phyloP scores from a whole-genome alignment of 1,284 basidiomycete genomes.

The Cutaneotrichosporon cavernicola region DNA sequence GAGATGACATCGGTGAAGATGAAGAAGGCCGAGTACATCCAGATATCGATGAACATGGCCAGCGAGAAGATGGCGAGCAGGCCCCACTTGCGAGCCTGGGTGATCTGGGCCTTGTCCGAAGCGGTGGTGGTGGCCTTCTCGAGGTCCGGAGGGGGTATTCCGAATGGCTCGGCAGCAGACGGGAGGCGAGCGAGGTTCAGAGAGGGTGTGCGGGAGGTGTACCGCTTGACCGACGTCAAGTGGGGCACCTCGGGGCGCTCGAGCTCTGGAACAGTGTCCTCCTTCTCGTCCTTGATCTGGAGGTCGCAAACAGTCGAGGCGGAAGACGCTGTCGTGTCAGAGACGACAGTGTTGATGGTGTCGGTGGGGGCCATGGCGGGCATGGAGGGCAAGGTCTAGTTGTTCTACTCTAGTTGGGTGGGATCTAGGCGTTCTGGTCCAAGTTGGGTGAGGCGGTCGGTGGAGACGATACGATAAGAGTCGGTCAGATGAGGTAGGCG shows the following conservation, averaged over 20 bases:
- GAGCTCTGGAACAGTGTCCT: background rate
- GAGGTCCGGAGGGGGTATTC: background rate
- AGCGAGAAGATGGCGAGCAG: conserved; percentile 34
- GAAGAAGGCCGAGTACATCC: conserved; percentile 32
- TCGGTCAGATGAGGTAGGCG: no score
- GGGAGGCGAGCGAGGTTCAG: background rate
- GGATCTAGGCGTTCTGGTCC: no score
- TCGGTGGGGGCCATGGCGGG: conserved; percentile 3
- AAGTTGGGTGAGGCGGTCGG: no score
- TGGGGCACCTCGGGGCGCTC: background rate
- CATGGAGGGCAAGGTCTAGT: background rate
- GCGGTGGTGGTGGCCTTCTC: background rate
- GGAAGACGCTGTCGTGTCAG: background rate
- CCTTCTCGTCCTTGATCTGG: background rate
- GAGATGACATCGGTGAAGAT: conserved; percentile 27
- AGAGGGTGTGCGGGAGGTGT: background rate
- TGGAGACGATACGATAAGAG: no score
- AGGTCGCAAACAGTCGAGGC: background rate
- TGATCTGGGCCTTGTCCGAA: background rate
- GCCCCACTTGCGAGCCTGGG: conserved; percentile 33
- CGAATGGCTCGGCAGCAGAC: background rate
- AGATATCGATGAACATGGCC: conserved; percentile 37
- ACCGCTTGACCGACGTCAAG: background rate
- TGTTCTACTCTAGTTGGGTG: no score
- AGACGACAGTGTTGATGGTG: background rate